Evolutionary conservation across 2,329 filamentous ascomycete genomes (phyloP).

Genomic region (Calonectria pauciramosa): DNA sequence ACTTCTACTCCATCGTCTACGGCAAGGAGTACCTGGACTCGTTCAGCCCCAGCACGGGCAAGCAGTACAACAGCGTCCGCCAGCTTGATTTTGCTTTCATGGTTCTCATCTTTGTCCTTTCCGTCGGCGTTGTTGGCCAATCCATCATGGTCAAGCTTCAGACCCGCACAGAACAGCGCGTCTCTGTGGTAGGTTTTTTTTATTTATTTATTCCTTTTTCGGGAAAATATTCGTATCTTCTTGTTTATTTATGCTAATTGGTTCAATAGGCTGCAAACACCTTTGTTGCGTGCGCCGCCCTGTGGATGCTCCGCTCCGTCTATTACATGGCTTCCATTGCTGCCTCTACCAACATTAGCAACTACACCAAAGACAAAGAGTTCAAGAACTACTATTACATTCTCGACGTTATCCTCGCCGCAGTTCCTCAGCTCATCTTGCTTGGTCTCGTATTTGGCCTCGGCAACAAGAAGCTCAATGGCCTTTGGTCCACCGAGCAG

Average conservation of each 20-base stretch:
- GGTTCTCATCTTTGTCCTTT: slow-evolving; percentile 35
- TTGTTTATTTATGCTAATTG: background rate
- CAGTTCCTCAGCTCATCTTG: slow-evolving; percentile 44
- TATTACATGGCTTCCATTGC: slow-evolving; percentile 41
- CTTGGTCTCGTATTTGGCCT: slow-evolving; percentile 46
- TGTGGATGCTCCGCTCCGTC: slow-evolving; percentile 44
- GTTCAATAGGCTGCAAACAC: slow-evolving; percentile 36
- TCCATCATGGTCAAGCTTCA: slow-evolving; percentile 40
- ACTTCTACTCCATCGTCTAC: slow-evolving; percentile 13
- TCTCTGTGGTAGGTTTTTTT: slow-evolving; percentile 32
- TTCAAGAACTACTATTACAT: slow-evolving; percentile 33
- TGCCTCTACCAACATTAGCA: slow-evolving; percentile 20
- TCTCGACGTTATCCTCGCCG: slow-evolving; percentile 40
- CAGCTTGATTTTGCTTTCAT: slow-evolving; percentile 28
- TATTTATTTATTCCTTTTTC: too few species aligned
- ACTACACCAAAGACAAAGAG: background rate
- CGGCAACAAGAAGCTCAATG: slow-evolving; percentile 41
- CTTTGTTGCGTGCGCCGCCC: slow-evolving; percentile 37
- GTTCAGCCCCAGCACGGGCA: background rate
- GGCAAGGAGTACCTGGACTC: background rate
- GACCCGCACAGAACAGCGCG: slow-evolving; percentile 24
- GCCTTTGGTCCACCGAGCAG: slow-evolving; percentile 45
- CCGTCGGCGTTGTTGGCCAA: slow-evolving; percentile 26
- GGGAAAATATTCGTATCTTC: too few species aligned
- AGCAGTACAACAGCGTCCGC: background rate